These are phyloP conservation scores for Marsdenia floribunda DNA, from an alignment of 257 asterid genomes.

Conservation along the genomic window DNA sequence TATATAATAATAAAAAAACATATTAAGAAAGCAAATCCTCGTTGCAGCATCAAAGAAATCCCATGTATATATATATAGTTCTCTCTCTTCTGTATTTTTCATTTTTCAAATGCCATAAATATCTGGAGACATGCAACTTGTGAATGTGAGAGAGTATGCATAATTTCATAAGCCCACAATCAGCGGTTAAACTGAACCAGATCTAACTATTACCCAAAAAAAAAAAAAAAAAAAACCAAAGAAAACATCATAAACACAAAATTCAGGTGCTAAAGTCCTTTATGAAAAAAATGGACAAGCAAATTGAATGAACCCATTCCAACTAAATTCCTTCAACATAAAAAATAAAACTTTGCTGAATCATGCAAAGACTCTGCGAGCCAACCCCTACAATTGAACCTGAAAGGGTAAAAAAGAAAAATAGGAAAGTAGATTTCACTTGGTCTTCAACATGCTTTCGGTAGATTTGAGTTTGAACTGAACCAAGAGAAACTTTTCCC, in stretches of 20 bases:
- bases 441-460: constrained; percentile 40
- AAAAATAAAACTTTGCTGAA: no score
- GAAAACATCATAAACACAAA: background rate
- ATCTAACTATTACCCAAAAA: background rate
- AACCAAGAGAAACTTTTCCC: constrained; percentile 3
- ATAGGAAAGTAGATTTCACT: constrained; percentile 39
- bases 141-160: background rate
- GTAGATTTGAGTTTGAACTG: constrained; percentile 49
- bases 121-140: background rate
- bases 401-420: background rate
- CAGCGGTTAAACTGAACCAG: background rate
- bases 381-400: background rate
- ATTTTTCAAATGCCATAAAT: background rate
- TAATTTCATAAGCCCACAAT: background rate
- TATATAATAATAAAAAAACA: background rate
- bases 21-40: background rate
- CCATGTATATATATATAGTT: no score
- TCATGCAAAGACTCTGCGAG: no score
- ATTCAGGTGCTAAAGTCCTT: background rate
- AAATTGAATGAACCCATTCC: background rate
- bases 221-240: background rate
- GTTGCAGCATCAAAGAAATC: background rate
- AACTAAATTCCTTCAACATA: constrained; percentile 1
- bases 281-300: background rate
- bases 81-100: background rate